Percentiles rank a stretch among this genome's conserved stretches.
phyloP scores from a whole-genome alignment of 495 filamentous ascomycete genomes.

The Tuber indicum region DNA sequence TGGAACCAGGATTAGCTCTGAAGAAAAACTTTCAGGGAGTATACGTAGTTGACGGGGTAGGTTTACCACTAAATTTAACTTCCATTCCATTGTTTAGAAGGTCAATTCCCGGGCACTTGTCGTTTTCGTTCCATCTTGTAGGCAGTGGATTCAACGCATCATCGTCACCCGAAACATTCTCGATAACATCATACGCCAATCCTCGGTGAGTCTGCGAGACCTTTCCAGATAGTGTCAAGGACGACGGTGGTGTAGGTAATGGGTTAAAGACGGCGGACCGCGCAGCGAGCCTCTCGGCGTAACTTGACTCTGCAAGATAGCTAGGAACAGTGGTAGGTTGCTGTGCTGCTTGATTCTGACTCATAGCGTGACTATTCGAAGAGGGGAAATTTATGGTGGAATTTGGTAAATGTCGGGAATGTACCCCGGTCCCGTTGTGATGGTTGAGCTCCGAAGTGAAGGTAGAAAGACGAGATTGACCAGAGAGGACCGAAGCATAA shows the following conservation, averaged over 20 bases:
- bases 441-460: conserved; percentile 42
- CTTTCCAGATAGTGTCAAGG: conserved; percentile 50
- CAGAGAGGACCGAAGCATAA: conserved; percentile 77
- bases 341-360: conserved; percentile 21
- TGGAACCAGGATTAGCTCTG: conserved; percentile 6
- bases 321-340: conserved; percentile 37
- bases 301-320: conserved; percentile 40
- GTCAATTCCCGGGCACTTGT: conserved; percentile 69
- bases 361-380: conserved; percentile 25
- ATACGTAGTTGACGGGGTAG: conserved; percentile 42
- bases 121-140: conserved; percentile 70
- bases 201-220: conserved; percentile 70
- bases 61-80: conserved; percentile 58
- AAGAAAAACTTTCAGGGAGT: conserved; percentile 16
- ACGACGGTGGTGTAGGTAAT: conserved; percentile 59
- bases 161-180: conserved; percentile 59
- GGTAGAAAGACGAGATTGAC: conserved; percentile 49
- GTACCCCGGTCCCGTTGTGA: conserved; percentile 44
- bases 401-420: conserved; percentile 37
- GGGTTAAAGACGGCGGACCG: conserved; percentile 41
- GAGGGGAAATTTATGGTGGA: conserved; percentile 26
- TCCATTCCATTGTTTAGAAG: conserved; percentile 68
- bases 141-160: conserved; percentile 63
- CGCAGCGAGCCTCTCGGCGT: conserved; percentile 38
- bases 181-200: conserved; percentile 78